Evolutionary conservation across 352 stramenopile species (phyloP).

Genomic region (Thraustochytrium sp.): DNA sequence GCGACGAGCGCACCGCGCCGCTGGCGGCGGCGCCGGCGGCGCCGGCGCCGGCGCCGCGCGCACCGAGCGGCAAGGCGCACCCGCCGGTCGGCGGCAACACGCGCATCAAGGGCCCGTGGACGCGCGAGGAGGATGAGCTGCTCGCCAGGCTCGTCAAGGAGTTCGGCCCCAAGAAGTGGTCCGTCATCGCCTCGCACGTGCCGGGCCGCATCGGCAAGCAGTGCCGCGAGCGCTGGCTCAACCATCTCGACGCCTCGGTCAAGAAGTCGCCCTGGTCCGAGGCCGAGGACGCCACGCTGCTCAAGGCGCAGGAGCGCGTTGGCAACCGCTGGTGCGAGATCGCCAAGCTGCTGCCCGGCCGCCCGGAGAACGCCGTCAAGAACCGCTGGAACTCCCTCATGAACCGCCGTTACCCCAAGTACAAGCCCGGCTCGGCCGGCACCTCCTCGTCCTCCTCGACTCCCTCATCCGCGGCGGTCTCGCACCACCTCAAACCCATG

Average conservation of each 20-base stretch:
- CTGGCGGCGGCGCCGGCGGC: neutral
- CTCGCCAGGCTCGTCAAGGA: slow-evolving; percentile 40
- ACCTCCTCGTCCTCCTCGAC: neutral
- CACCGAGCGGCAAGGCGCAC: neutral
- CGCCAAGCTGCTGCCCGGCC: slow-evolving; percentile 70
- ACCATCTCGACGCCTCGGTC: slow-evolving; percentile 75
- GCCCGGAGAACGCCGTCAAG: slow-evolving; percentile 80
- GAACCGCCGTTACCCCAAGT: slow-evolving; percentile 40
- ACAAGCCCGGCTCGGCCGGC: neutral
- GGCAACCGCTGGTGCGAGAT: slow-evolving; percentile 84
- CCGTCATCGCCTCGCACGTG: slow-evolving; percentile 82
- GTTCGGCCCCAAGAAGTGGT: slow-evolving; percentile 68
- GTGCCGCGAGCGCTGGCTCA: slow-evolving; percentile 77
- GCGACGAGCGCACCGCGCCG: neutral
- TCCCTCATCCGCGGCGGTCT: neutral
- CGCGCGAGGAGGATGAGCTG: slow-evolving; percentile 71
- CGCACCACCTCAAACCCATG: neutral
- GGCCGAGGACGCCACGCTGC: slow-evolving; percentile 80
- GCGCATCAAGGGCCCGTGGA: slow-evolving; percentile 76
- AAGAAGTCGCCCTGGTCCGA: slow-evolving; percentile 78
- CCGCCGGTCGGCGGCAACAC: slow-evolving; percentile 2
- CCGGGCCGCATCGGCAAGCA: slow-evolving; percentile 54
- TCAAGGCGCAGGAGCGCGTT: slow-evolving; percentile 67
- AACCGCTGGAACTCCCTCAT: slow-evolving; percentile 77
- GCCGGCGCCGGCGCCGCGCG: neutral